Percentiles rank a stretch among this genome's conserved stretches.
Evolutionary conservation across 805 yeast species (phyloP).

Genomic region (Schwanniomyces vanrijiae): DNA sequence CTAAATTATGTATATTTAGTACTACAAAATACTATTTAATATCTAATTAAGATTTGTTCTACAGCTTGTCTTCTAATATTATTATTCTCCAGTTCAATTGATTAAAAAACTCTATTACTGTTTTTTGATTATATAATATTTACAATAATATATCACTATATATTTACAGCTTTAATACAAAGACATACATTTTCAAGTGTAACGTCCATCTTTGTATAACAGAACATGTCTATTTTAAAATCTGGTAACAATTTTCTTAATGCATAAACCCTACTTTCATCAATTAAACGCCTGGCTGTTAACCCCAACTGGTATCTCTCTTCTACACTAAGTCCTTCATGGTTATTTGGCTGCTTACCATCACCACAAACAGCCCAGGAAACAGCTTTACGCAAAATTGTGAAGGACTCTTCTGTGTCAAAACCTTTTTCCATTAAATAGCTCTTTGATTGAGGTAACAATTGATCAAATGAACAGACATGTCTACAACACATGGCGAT

Average conservation of each 20-base stretch:
- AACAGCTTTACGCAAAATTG: constrained; percentile 58
- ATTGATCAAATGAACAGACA: constrained; percentile 62
- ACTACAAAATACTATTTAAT: no score
- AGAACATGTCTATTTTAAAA: constrained; percentile 49
- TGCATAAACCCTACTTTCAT: constrained; percentile 63
- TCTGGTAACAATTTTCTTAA: constrained; percentile 34
- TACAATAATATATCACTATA: neutral
- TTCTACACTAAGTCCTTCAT: constrained; percentile 37
- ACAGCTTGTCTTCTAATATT: no score
- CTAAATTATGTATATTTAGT: no score
- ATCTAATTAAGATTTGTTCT: no score
- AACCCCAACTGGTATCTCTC: constrained; percentile 64
- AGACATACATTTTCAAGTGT: constrained; percentile 75
- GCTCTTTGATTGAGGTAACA: constrained; percentile 47
- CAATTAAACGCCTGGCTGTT: constrained; percentile 70
- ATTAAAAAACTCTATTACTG: no score
- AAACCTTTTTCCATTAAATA: constrained; percentile 38
- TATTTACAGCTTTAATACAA: constrained; percentile 6
- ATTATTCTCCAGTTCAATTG: no score
- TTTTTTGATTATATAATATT: no score
- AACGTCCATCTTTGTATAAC: constrained; percentile 55
- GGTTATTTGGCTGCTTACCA: constrained; percentile 37
- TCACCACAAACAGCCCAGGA: constrained; percentile 90
- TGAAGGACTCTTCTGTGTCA: constrained; percentile 37
- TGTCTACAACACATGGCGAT: constrained; percentile 96